Evolutionary conservation across 2,329 filamentous ascomycete genomes (phyloP), one percentile per base, ranked within the genome.

Genomic region (Fusarium piperis): DNA sequence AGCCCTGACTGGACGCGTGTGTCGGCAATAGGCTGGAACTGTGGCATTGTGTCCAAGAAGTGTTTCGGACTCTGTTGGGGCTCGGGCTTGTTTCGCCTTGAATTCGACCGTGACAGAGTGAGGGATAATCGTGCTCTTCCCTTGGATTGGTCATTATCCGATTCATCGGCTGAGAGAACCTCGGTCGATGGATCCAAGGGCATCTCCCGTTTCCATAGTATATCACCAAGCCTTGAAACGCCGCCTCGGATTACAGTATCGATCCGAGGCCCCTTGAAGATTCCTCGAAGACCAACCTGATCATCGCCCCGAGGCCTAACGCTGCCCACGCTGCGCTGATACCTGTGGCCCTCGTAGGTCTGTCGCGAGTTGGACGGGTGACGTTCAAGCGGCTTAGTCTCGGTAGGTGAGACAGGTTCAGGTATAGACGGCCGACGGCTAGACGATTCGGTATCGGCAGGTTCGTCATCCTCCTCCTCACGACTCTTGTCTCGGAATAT

Each of bases 241-340:
- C 88, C 82, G 8, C 84, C 88, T 28, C 87, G 86, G 48, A 97
- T 88, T 32, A 94, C 87, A 32, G 89, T 92, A 67, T 94, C 93
- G 69, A 95, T 90, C 62, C 92, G 87, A 56, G 90, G 89, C 3
- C 91, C 91, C 81, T 94, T 95, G 81, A 97, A 92, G 53, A 97
- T 91, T 8, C 92, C 90, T 44, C 91, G 89, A 16, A 82, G 56
- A 15, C 81, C 78, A 44, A 77, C 64, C 39, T 75, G 74, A 13
- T 83, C 80, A 16, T 82, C 81, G 1, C 68, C 36, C 26, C 78
- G 83, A 18, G 82, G 79, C 23, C 82, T 84, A n/a, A 86, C 72
- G 75, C 87, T 90, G 20, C 84, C 84, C 28, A 84, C 80, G 48
- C 83, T 86, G 67, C 82, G 82, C 66, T 85, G 84, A 51, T 83